phyloP scores from a whole-genome alignment of 306 rosid genomes.

The Elaeagnus macrophylla region DNA sequence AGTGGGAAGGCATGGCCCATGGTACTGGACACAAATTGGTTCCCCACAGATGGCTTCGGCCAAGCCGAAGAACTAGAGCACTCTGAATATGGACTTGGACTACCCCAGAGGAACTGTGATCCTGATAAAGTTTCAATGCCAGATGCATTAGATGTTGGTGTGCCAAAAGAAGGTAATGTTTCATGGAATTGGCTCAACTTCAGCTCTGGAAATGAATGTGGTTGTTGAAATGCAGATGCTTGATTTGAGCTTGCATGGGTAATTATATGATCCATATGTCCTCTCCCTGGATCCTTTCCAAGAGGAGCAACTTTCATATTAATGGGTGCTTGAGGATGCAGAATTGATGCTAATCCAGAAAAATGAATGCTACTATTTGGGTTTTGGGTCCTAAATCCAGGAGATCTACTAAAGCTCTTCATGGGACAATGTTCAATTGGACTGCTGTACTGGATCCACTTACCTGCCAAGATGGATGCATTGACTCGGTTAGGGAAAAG shows the following conservation, averaged over 20 bases:
- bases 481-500: conserved; percentile 10
- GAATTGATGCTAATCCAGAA: conserved; percentile 74
- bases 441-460: conserved; percentile 68
- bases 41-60: conserved; percentile 53
- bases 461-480: conserved; percentile 37
- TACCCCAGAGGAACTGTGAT: conserved; percentile 96
- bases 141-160: conserved; percentile 50
- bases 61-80: conserved; percentile 47
- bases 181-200: conserved; percentile 46
- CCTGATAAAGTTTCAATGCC: conserved; percentile 71
- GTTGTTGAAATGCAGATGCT: conserved; percentile 54
- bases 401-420: conserved; percentile 52
- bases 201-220: conserved; percentile 59
- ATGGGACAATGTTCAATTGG: conserved; percentile 62
- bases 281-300: conserved; percentile 66
- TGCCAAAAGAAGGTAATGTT: conserved; percentile 46
- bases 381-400: conserved; percentile 45
- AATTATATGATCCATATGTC: conserved; percentile 39
- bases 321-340: conserved; percentile 52
- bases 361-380: conserved; percentile 53
- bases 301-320: conserved; percentile 67
- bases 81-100: conserved; percentile 57
- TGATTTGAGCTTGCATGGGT: conserved; percentile 36
- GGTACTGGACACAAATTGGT: conserved; percentile 46
- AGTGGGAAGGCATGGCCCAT: conserved; percentile 55